A percentile compares a stretch with the other conserved stretches of the same genome.
Evolutionary conservation across 2,329 filamentous ascomycete genomes (phyloP).

Genomic region (Hymenoscyphus linearis): DNA sequence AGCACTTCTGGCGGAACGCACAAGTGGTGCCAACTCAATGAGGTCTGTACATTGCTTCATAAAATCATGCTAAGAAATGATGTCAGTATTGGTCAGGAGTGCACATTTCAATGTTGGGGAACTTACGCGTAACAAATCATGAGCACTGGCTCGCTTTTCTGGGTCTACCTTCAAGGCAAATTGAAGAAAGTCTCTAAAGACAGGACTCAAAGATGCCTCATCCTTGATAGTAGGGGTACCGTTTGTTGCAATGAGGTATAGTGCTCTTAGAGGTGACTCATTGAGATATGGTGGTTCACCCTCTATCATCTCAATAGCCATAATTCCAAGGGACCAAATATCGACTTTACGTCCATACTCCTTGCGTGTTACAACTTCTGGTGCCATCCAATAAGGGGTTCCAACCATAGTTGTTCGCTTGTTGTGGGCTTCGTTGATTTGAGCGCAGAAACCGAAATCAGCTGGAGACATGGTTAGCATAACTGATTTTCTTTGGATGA

Average conservation of each 20-base stretch:
- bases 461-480: constrained; percentile 48
- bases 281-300: constrained; percentile 96
- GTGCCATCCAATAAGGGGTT: constrained; percentile 99
- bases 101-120: constrained; percentile 6
- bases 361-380: constrained; percentile 93
- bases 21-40: constrained; percentile 75
- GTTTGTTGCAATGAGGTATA: constrained; percentile 96
- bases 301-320: constrained; percentile 99
- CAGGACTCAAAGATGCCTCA: constrained; percentile 70
- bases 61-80: constrained; percentile 62
- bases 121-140: constrained; percentile 86
- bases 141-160: constrained; percentile 91
- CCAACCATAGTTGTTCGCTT: constrained; percentile 99
- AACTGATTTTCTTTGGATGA: neutral
- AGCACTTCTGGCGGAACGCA: constrained; percentile 78
- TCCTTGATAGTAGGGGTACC: constrained; percentile 95
- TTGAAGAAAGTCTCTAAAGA: constrained; percentile 87
- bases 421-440: constrained; percentile 94
- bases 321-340: constrained; percentile 97
- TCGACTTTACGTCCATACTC: constrained; percentile 98
- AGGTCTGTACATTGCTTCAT: constrained; percentile 73
- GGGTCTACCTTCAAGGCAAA: constrained; percentile 95
- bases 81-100: constrained; percentile 16
- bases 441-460: constrained; percentile 97
- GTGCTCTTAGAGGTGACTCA: constrained; percentile 83